phyloP scores from a whole-genome alignment of 2,329 filamentous ascomycete genomes.

The Alternaria atra region DNA sequence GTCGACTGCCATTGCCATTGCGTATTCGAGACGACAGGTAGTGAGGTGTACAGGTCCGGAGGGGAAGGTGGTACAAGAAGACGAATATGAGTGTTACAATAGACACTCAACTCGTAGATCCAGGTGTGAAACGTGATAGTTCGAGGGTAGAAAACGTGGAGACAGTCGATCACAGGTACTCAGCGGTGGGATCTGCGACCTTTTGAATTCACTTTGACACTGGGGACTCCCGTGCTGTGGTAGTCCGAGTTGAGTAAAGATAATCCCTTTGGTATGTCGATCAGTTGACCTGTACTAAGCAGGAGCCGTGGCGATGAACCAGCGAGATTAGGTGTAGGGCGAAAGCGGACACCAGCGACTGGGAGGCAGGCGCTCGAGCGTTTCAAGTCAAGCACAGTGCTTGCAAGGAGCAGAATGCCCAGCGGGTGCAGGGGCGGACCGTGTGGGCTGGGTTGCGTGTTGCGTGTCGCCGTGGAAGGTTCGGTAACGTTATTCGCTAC shows the following conservation, averaged over 20 bases:
- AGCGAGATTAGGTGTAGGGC: conserved; percentile 47
- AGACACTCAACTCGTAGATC: conserved; percentile 34
- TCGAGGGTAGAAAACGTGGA: conserved; percentile 57
- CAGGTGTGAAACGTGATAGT: conserved; percentile 47
- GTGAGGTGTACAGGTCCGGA: conserved; percentile 20
- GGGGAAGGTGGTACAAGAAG: conserved; percentile 30
- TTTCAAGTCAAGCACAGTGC: conserved; percentile 50
- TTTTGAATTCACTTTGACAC: conserved; percentile 53
- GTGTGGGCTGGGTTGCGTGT: conserved; percentile 35
- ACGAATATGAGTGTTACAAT: conserved; percentile 39
- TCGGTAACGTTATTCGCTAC: conserved; percentile 37
- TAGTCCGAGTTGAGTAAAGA: conserved; percentile 48
- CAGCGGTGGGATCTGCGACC: conserved; percentile 61
- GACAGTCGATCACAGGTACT: conserved; percentile 57
- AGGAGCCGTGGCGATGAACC: conserved; percentile 49
- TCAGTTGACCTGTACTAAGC: conserved; percentile 46
- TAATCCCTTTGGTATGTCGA: conserved; percentile 49
- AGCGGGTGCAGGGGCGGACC: conserved; percentile 42
- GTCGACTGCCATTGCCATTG: conserved; percentile 96
- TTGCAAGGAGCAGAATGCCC: conserved; percentile 38
- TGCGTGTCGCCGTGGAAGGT: conserved; percentile 38
- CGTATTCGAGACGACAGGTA: conserved; percentile 20
- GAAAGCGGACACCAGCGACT: conserved; percentile 41
- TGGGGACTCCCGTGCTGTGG: conserved; percentile 46
- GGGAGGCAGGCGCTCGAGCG: conserved; percentile 48